Conservation (phyloP, 176 grass and related monocot genomes). For the Themeda triandra region DNA sequence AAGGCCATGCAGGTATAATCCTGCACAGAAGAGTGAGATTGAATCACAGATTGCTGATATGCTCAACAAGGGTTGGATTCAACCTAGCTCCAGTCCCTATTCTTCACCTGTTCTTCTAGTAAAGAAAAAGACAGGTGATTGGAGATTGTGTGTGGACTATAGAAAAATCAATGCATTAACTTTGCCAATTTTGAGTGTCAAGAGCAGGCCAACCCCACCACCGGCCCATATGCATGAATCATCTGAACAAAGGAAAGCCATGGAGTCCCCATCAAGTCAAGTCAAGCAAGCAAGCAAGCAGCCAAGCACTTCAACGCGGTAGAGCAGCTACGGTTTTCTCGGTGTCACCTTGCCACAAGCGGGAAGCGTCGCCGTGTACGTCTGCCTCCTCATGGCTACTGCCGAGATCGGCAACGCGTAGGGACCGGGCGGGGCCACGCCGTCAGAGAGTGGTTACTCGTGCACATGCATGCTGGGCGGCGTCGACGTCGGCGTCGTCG, state of each 20-base stretch:
- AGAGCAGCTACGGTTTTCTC: constrained; percentile 47
- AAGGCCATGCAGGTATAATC: too few species aligned
- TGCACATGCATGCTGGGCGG: not conserved
- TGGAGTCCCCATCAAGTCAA: constrained; percentile 38
- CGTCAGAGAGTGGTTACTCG: constrained; percentile 44
- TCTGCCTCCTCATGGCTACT: constrained; percentile 25
- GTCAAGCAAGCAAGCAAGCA: constrained; percentile 14
- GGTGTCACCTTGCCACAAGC: constrained; percentile 11
- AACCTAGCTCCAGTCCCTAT: too few species aligned
- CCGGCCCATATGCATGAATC: not conserved
- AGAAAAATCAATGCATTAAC: too few species aligned
- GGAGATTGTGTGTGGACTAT: too few species aligned
- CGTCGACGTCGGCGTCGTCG: not conserved
- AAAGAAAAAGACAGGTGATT: too few species aligned
- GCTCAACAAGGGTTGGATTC: too few species aligned
- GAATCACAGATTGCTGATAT: too few species aligned
- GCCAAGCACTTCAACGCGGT: constrained; percentile 25
- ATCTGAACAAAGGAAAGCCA: not conserved
- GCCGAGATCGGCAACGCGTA: constrained; percentile 27
- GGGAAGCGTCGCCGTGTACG: constrained; percentile 29
- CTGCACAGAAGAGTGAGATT: too few species aligned
- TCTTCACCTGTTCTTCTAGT: too few species aligned
- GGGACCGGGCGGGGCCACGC: constrained; percentile 30
- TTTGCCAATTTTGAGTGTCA: too few species aligned
- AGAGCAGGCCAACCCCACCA: constrained; percentile 14